Conservation (phyloP, 768 basidiomycete genomes). For the Rhizopogon rudus region DNA sequence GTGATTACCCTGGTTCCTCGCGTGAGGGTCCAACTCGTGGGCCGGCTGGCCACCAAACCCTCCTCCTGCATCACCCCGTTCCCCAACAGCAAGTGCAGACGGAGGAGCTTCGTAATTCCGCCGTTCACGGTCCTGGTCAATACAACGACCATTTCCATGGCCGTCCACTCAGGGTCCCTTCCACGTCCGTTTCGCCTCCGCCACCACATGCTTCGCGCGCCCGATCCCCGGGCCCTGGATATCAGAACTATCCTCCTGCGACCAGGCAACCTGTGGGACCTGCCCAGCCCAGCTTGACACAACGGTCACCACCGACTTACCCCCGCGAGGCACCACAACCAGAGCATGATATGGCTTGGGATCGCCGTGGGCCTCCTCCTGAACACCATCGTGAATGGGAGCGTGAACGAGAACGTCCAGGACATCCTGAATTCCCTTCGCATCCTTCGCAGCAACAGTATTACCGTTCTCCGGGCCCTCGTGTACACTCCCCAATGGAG, state of each 20-base stretch:
- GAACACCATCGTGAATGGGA: constrained; percentile 53
- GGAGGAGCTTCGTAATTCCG: constrained; percentile 45
- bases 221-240: constrained; percentile 47
- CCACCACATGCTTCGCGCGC: constrained; percentile 39
- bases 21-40: constrained; percentile 45
- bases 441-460: constrained; percentile 27
- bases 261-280: constrained; percentile 47
- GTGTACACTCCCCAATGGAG: constrained; percentile 47
- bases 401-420: constrained; percentile 31
- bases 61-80: constrained; percentile 65
- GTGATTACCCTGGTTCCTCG: constrained; percentile 50
- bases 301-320: constrained; percentile 61
- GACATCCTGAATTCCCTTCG: constrained; percentile 32
- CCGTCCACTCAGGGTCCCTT: constrained; percentile 47
- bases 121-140: constrained; percentile 32
- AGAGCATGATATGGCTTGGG: constrained; percentile 58
- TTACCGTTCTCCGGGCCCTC: constrained; percentile 34
- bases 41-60: constrained; percentile 48
- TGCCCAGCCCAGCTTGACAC: constrained; percentile 41
- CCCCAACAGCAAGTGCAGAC: constrained; percentile 52
- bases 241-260: constrained; percentile 43
- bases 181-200: constrained; percentile 58
- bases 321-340: constrained; percentile 44
- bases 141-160: constrained; percentile 53
- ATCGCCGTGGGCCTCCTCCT: constrained; percentile 45